Base-by-base conservation (phyloP, 169 alveolate genomes). In the Eimeria necatrix region DNA sequence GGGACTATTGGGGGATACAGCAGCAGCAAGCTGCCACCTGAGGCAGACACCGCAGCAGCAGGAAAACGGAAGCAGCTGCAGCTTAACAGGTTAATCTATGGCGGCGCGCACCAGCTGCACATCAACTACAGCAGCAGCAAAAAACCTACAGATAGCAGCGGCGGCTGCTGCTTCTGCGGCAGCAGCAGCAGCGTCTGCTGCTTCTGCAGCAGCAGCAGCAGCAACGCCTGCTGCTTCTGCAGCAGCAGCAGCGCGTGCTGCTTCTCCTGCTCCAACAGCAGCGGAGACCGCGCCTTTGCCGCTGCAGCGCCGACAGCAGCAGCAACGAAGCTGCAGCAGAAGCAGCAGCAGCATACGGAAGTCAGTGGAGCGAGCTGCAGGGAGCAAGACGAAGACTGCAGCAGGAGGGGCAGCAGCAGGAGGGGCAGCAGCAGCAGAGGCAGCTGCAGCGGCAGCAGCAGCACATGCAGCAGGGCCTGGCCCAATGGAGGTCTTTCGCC, bases 1-100 rank as follows among this genome's bases (percentile, higher is more conserved):
- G 56, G 93, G 68, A 93, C 95, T 97, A 97, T 16, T 97, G 94
- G 22, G 98, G 97, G 78, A 96, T 95, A 80, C 71, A 56, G 59
- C 59, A 84, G 68, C 68, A 56, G 68, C 68, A 56, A 56, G 2
- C 68, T 12, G 20, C 68, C 12, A 1, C 68, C 68, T 56, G 80
- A 68, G 20, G 80, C 24, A 68, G 80, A 18, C 0, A 24, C 80
- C 24, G n/a, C 80, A 3, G 80, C 80, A 68, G 80, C 80, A 68
- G 80, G 2, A 32, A 32, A 12, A 2, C 80, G n/a, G 48, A 10
- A 68, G 41, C 80, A 24, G 80, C 80, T 9, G n/a, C 80, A 68
- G 80, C 48, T 14, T 10, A 10, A 68, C 41, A 10, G 41, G n/a
- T 10, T 9, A 68, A 12, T 9, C 48, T 10, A 68, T 8, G 48